phyloP scores from a whole-genome alignment of 2,329 filamentous ascomycete species.

The Phymatotrichopsis omnivora region DNA sequence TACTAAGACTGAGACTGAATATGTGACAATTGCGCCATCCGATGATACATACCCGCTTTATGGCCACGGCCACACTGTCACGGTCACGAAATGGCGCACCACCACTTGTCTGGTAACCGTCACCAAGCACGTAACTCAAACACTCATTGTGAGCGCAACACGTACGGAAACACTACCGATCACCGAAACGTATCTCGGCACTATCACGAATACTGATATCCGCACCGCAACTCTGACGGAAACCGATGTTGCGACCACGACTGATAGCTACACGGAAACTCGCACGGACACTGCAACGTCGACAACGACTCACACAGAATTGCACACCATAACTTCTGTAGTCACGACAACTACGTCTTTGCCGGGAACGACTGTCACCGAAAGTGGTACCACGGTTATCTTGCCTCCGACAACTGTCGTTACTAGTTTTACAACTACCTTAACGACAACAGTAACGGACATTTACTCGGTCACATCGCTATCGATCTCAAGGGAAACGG shows the following conservation, averaged over 20 bases:
- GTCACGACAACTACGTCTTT: slow-evolving; percentile 11
- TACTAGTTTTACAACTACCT: slow-evolving; percentile 12
- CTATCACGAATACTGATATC: slow-evolving; percentile 8
- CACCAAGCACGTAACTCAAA: slow-evolving; percentile 19
- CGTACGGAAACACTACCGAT: slow-evolving; percentile 16
- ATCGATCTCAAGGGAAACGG: not conserved
- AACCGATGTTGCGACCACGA: not conserved
- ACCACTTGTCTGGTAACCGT: slow-evolving; percentile 10
- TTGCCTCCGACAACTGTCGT: slow-evolving; percentile 15
- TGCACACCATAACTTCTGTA: slow-evolving; percentile 10
- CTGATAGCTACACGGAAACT: not conserved
- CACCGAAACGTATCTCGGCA: too few relatives aligned
- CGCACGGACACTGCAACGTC: slow-evolving; percentile 2
- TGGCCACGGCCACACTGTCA: not conserved
- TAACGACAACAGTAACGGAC: slow-evolving; percentile 5
- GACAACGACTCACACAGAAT: slow-evolving; percentile 6
- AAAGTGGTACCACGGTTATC: slow-evolving; percentile 8
- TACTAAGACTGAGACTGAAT: too few relatives aligned
- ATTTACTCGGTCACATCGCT: not conserved
- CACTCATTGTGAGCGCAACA: slow-evolving; percentile 16
- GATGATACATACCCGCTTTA: too few relatives aligned
- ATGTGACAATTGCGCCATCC: too few relatives aligned
- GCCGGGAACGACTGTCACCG: slow-evolving; percentile 10
- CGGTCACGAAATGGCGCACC: not conserved
- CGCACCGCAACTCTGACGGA: not conserved